phyloP scores from a whole-genome alignment of 352 stramenopile genomes.

The Globisporangium alternatum region DNA sequence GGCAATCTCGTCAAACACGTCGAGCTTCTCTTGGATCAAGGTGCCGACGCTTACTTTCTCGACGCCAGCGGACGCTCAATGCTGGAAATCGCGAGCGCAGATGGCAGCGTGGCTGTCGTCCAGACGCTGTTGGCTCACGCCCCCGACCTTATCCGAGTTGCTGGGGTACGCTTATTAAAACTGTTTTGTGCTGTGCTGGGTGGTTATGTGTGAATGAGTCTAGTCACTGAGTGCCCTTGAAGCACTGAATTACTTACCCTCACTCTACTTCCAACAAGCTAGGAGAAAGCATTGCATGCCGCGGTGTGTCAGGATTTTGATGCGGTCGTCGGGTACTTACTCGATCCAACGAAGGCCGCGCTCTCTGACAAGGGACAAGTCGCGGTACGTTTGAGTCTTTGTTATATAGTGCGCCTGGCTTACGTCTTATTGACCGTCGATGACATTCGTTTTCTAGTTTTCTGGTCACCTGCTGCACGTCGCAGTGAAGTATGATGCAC shows the following conservation, averaged over 20 bases:
- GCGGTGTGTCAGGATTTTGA: background rate
- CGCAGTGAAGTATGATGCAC: constrained; percentile 9
- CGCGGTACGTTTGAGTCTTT: background rate
- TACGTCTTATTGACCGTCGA: too few relatives aligned
- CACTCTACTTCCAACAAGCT: background rate
- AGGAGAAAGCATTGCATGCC: background rate
- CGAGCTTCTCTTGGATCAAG: constrained; percentile 34
- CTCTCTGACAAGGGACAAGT: background rate
- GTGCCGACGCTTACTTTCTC: constrained; percentile 23
- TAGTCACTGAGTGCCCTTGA: background rate
- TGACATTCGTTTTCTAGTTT: background rate
- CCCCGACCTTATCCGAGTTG: constrained; percentile 11
- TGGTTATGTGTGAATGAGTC: background rate
- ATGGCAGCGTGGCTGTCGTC: constrained; percentile 40
- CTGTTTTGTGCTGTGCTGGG: background rate
- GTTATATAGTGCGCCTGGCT: background rate
- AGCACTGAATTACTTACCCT: background rate
- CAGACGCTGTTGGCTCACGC: constrained; percentile 23
- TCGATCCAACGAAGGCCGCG: background rate
- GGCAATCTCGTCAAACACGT: constrained; percentile 49
- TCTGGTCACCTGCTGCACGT: background rate
- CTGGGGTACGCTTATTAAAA: constrained; percentile 9
- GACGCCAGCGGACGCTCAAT: constrained; percentile 29
- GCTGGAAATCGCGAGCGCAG: constrained; percentile 39
- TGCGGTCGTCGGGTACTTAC: background rate